Base-by-base conservation (phyloP, 1,139 yeast species). In the Meyerozyma athensensis region DNA sequence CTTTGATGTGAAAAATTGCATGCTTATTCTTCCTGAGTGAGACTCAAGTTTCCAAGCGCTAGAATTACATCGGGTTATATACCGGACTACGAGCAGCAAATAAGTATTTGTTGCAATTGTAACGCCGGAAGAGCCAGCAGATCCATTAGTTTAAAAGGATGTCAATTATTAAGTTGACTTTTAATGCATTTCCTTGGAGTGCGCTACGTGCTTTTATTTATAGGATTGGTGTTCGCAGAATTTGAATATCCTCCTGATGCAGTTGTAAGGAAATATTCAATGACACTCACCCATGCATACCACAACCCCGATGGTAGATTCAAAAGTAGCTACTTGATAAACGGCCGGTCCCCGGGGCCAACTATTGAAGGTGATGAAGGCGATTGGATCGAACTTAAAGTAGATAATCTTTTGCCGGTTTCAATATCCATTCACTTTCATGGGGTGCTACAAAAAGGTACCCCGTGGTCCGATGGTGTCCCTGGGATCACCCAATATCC, bases 1-100 rank as follows among this genome's bases (percentile, higher is more conserved):
- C 26, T 58, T 67, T 7, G 86, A 72, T 1, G 84, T 69, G 39
- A 81, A 61, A 41, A 79, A 62, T 38, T 77, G 81, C 86, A 81
- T 80, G 19, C 34, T 41, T 37, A 23, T 33, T 34, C 20, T 16
- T 16, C 20, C 32, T 28, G 7, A 7, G 10, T 18, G 32, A 14
- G 20, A 8, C 20, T 28, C 19, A 10, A 28, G 32, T 28, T 28
- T 28, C 32, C 20, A n/a, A n/a, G n/a, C n/a, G n/a, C n/a, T n/a
- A n/a, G n/a, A n/a, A n/a, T n/a, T n/a, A n/a, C n/a, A n/a, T n/a
- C n/a, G n/a, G n/a, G n/a, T n/a, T n/a, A n/a, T n/a, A n/a, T n/a
- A n/a, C n/a, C n/a, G n/a, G n/a, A n/a, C n/a, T n/a, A n/a, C n/a
- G n/a, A n/a, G n/a, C n/a, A n/a, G n/a, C n/a, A n/a, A n/a, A n/a